A percentile compares a stretch with the other conserved stretches of the same genome.
phyloP scores from a whole-genome alignment of 208 protist species.

The Leishmania turanica region DNA sequence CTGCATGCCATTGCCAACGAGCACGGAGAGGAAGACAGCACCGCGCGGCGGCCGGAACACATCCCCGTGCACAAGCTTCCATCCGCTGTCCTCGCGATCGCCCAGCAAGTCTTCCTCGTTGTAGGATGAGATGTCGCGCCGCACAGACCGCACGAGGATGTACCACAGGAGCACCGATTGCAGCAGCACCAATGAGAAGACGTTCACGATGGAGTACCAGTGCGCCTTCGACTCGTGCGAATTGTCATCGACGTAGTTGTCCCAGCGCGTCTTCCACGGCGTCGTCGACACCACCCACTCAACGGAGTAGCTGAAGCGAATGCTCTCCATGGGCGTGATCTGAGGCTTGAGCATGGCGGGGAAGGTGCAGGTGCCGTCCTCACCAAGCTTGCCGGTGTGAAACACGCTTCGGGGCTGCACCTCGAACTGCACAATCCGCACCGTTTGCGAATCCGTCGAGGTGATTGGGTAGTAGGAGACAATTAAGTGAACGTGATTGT shows the following conservation, averaged over 20 bases:
- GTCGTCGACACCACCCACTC: slow-evolving; percentile 54
- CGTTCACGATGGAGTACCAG: slow-evolving; percentile 96
- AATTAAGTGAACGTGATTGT: slow-evolving; percentile 67
- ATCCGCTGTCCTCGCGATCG: slow-evolving; percentile 86
- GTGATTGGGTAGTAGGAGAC: slow-evolving; percentile 48
- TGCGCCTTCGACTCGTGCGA: slow-evolving; percentile 79
- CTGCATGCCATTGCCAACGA: slow-evolving; percentile 90
- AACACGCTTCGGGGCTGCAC: slow-evolving; percentile 41
- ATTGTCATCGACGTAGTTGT: slow-evolving; percentile 82
- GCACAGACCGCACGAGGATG: slow-evolving; percentile 94
- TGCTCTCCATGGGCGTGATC: slow-evolving; percentile 6
- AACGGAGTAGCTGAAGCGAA: slow-evolving; percentile 70
- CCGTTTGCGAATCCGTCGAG: neutral
- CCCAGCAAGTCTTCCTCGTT: slow-evolving; percentile 74
- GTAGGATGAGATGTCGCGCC: slow-evolving; percentile 91
- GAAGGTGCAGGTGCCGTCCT: slow-evolving; percentile 1
- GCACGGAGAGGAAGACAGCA: slow-evolving; percentile 82
- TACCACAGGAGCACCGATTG: slow-evolving; percentile 94
- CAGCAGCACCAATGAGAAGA: slow-evolving; percentile 95
- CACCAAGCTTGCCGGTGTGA: slow-evolving; percentile 1
- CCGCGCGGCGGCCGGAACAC: slow-evolving; percentile 92
- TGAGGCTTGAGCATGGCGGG: neutral
- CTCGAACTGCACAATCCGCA: slow-evolving; percentile 60
- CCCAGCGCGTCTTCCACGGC: slow-evolving; percentile 95
- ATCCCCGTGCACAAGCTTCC: slow-evolving; percentile 95